These are phyloP conservation scores for Trametes maxima DNA, from an alignment of 768 basidiomycete genomes.

Conservation along the genomic window DNA sequence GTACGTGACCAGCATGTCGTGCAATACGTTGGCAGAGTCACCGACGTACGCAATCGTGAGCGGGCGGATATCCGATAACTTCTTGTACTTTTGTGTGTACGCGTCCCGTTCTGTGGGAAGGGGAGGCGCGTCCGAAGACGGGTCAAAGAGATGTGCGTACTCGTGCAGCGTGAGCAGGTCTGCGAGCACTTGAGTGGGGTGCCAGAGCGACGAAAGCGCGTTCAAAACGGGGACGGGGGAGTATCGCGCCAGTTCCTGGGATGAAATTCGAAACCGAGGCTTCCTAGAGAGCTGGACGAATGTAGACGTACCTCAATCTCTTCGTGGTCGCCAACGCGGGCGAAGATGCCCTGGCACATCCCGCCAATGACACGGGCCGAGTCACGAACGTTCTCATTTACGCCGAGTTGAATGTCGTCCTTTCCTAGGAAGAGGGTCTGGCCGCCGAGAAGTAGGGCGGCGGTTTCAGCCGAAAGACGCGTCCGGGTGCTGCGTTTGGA, in stretches of 20 bases:
- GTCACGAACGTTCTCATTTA: constrained; percentile 88
- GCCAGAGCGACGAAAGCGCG: constrained; percentile 94
- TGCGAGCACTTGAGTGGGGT: constrained; percentile 94
- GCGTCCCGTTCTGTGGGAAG: background rate
- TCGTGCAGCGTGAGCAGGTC: constrained; percentile 91
- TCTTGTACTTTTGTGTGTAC: constrained; percentile 3
- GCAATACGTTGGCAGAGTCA: constrained; percentile 92
- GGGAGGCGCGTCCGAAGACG: constrained; percentile 26
- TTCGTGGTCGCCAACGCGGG: constrained; percentile 88
- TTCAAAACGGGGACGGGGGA: constrained; percentile 95
- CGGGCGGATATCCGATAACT: constrained; percentile 61
- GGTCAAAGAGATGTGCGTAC: constrained; percentile 56
- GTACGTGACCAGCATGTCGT: constrained; percentile 96
- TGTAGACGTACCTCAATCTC: constrained; percentile 77
- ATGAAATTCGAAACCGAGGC: background rate
- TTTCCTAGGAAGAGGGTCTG: constrained; percentile 86
- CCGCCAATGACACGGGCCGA: constrained; percentile 86
- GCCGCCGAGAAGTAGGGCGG: constrained; percentile 78
- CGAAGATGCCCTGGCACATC: constrained; percentile 97
- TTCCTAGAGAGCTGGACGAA: background rate
- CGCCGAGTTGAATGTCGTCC: constrained; percentile 94
- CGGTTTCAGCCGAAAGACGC: constrained; percentile 85
- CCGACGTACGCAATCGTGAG: constrained; percentile 93
- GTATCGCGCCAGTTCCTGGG: constrained; percentile 84
- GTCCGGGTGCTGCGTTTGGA: constrained; percentile 94